Percentiles rank a stretch among this genome's conserved stretches.
phyloP scores from a whole-genome alignment of 2,329 filamentous ascomycete species.

The Penicillium concentricum region DNA sequence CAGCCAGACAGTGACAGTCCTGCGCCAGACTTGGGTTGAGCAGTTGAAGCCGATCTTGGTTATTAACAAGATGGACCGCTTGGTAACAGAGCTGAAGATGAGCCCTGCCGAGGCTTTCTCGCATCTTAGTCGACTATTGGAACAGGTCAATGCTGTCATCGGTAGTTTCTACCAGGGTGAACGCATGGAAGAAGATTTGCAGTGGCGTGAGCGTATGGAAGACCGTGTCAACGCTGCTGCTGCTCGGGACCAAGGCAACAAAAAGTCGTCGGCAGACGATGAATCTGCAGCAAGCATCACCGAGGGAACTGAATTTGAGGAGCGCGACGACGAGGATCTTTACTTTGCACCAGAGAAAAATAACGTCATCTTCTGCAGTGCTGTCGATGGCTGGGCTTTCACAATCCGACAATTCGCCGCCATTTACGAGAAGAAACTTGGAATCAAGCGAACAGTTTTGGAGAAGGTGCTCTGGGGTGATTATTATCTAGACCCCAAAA shows the following conservation, averaged over 20 bases:
- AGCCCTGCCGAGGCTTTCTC: slow-evolving; percentile 84
- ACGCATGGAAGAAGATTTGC: slow-evolving; percentile 95
- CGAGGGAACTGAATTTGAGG: slow-evolving; percentile 68
- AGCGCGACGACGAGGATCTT: slow-evolving; percentile 91
- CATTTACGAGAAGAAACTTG: slow-evolving; percentile 94
- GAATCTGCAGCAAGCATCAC: slow-evolving; percentile 51
- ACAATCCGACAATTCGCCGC: slow-evolving; percentile 91
- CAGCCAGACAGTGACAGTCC: slow-evolving; percentile 95
- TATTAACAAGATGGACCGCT: slow-evolving; percentile 96
- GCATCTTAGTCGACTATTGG: slow-evolving; percentile 83
- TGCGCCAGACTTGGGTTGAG: slow-evolving; percentile 93
- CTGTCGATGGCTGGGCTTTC: slow-evolving; percentile 98
- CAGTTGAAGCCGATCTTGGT: slow-evolving; percentile 92
- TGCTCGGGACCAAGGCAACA: slow-evolving; percentile 57
- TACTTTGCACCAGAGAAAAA: slow-evolving; percentile 98
- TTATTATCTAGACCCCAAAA: slow-evolving; percentile 95
- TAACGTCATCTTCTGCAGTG: slow-evolving; percentile 98
- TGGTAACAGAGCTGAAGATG: slow-evolving; percentile 93
- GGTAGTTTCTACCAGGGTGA: slow-evolving; percentile 98
- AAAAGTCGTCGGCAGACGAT: slow-evolving; percentile 40
- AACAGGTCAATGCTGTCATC: slow-evolving; percentile 95
- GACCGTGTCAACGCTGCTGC: slow-evolving; percentile 73
- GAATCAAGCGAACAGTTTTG: slow-evolving; percentile 81
- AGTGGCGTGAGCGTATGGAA: slow-evolving; percentile 92
- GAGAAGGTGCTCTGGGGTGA: slow-evolving; percentile 97